Evolutionary conservation across 768 basidiomycete genomes (phyloP), one percentile per base, ranked within the genome.

Genomic region (Mycena chlorophos): DNA sequence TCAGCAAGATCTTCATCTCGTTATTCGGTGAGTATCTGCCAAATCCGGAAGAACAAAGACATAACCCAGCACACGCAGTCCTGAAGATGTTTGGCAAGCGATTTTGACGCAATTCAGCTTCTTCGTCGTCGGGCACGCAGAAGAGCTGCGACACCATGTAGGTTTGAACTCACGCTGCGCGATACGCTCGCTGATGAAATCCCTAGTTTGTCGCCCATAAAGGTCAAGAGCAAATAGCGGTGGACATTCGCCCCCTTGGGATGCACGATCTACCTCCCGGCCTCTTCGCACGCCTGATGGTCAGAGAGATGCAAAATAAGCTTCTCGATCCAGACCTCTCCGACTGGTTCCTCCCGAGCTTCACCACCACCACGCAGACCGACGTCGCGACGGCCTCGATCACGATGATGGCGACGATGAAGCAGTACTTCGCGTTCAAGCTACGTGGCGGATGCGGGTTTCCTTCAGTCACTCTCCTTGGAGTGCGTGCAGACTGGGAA

Each of bases 31-130:
- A n/a, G n/a, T n/a, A n/a, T n/a, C n/a, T n/a, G n/a, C n/a, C n/a
- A n/a, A n/a, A n/a, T n/a, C n/a, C n/a, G n/a, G n/a, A n/a, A n/a
- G n/a, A n/a, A n/a, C n/a, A n/a, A n/a, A n/a, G n/a, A n/a, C n/a
- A n/a, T n/a, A n/a, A n/a, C n/a, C n/a, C n/a, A n/a, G n/a, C n/a
- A n/a, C n/a, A n/a, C n/a, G n/a, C n/a, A n/a, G 80, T 6, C 80
- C 79, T 5, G 80, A 82, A 50, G 80, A 82, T 60, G 70, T 81
- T 29, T 81, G 80, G 77, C 63, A 74, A 2, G 71, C 75, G 1
- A 77, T 78, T 40, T 55, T 76, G 5, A 63, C 58, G 17, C 76
- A 78, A 55, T 71, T 76, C 29, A 71, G 66, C 40, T 69, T 73
- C 55, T 77, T 75, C 43, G 70, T 77, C 28, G 75, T 77, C 27